Percentiles rank a stretch among this genome's conserved stretches.
Conservation (phyloP, 2,329 filamentous ascomycete species). For the Talaromyces sp. region DNA sequence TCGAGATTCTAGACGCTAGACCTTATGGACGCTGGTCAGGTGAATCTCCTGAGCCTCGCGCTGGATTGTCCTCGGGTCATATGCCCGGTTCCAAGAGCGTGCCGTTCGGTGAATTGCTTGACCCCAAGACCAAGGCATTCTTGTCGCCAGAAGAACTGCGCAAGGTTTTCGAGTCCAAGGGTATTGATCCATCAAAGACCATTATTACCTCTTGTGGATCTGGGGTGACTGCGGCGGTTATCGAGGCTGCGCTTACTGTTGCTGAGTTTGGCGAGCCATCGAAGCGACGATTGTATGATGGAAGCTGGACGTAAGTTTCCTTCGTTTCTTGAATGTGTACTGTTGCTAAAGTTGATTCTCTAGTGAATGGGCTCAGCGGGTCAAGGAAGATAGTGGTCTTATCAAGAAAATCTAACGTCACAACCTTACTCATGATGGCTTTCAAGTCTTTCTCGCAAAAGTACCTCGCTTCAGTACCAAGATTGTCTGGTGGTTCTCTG, state of each 20-base stretch:
- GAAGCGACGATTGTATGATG: slow-evolving; percentile 80
- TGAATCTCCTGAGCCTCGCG: slow-evolving; percentile 78
- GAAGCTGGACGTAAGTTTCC: slow-evolving; percentile 87
- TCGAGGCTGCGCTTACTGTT: slow-evolving; percentile 81
- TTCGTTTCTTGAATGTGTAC: background rate
- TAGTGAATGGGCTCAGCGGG: slow-evolving; percentile 54
- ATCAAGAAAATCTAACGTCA: slow-evolving; percentile 38
- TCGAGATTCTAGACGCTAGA: slow-evolving; percentile 88
- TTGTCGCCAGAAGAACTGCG: slow-evolving; percentile 69
- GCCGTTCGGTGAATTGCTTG: slow-evolving; percentile 75
- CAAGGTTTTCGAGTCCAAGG: slow-evolving; percentile 74
- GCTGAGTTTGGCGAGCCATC: slow-evolving; percentile 69
- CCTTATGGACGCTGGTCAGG: slow-evolving; percentile 78
- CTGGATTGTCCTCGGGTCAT: slow-evolving; percentile 83
- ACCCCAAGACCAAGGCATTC: slow-evolving; percentile 78
- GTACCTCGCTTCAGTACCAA: background rate
- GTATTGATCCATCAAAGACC: slow-evolving; percentile 73
- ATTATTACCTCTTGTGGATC: slow-evolving; percentile 90
- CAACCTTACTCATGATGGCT: background rate
- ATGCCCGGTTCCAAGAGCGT: slow-evolving; percentile 85
- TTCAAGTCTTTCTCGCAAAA: background rate
- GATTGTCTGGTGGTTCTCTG: background rate
- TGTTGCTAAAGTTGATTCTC: slow-evolving; percentile 3
- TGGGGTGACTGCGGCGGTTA: slow-evolving; percentile 86
- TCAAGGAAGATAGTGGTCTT: slow-evolving; percentile 46